phyloP scores from a whole-genome alignment of 345 rosid genomes.

The Dovyalis caffra region DNA sequence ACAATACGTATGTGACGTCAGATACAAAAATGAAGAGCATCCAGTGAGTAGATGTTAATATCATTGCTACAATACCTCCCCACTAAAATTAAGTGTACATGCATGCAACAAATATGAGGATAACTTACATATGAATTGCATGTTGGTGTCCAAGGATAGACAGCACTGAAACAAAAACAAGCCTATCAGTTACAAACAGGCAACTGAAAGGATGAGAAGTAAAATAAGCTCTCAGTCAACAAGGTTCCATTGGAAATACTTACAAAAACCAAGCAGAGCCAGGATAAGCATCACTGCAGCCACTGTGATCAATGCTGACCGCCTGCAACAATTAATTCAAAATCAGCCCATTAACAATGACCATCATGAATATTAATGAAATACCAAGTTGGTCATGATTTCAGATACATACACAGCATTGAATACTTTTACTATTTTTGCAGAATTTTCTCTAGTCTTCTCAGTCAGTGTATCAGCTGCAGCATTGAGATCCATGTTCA shows the following conservation, averaged over 20 bases:
- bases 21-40: slow-evolving; percentile 7
- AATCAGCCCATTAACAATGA: slow-evolving; percentile 6
- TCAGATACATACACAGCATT: slow-evolving; percentile 56
- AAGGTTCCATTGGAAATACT: slow-evolving; percentile 28
- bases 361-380: slow-evolving; percentile 5
- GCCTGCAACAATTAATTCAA: slow-evolving; percentile 47
- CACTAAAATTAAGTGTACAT: background rate
- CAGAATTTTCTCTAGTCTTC: slow-evolving; percentile 71
- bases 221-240: background rate
- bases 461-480: slow-evolving; percentile 69
- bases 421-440: slow-evolving; percentile 63
- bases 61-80: background rate
- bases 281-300: slow-evolving; percentile 86
- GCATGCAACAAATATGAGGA: background rate
- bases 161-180: slow-evolving; percentile 48
- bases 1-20: slow-evolving; percentile 4
- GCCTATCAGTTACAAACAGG: slow-evolving; percentile 10
- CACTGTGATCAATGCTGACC: slow-evolving; percentile 66
- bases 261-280: slow-evolving; percentile 82
- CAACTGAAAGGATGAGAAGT: slow-evolving; percentile 18
- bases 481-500: slow-evolving; percentile 63
- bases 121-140: slow-evolving; percentile 72
- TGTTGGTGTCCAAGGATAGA: slow-evolving; percentile 72
- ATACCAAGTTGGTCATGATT: slow-evolving; percentile 1
- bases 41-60: background rate